These are phyloP conservation scores for Cryomyces antarcticus DNA, from an alignment of 495 filamentous ascomycete genomes.

Conservation along the genomic window DNA sequence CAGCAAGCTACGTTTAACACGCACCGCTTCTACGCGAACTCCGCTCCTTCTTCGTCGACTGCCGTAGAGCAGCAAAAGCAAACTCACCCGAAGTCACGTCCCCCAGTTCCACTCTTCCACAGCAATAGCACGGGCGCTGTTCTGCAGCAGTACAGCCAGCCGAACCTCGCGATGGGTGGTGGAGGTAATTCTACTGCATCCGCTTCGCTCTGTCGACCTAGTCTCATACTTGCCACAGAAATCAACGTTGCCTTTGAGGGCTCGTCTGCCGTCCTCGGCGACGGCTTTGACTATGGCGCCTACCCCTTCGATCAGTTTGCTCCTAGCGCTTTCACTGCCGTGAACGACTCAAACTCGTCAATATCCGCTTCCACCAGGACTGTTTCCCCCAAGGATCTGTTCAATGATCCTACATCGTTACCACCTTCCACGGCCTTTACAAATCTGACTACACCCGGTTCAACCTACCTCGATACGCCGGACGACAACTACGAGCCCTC, in stretches of 20 bases:
- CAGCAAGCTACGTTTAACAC: conserved; percentile 19
- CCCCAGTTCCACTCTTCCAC: conserved; percentile 31
- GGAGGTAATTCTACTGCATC: conserved; percentile 11
- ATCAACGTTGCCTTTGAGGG: conserved; percentile 12
- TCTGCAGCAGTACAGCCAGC: conserved; percentile 1
- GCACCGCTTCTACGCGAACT: conserved; percentile 15
- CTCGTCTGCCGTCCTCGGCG: conserved; percentile 7
- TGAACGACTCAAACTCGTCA: background rate
- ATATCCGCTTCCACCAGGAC: conserved; percentile 23
- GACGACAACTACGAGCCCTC: conserved; percentile 22
- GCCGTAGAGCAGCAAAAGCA: too few species aligned
- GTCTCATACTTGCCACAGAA: conserved; percentile 5
- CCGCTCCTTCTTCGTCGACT: conserved; percentile 10
- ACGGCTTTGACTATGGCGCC: conserved; percentile 1
- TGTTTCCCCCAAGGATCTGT: conserved; percentile 70
- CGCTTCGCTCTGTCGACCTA: background rate
- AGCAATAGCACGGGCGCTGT: conserved; percentile 19
- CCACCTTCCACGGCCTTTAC: conserved; percentile 72
- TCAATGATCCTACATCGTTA: conserved; percentile 49
- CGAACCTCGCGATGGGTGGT: conserved; percentile 5
- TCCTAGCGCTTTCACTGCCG: background rate
- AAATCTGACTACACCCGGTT: conserved; percentile 62
- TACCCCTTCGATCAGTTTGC: background rate
- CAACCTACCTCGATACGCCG: conserved; percentile 43
- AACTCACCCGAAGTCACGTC: conserved; percentile 17